Base-by-base conservation (phyloP, 495 filamentous ascomycete genomes). In the Amphirosellinia nigrospora region DNA sequence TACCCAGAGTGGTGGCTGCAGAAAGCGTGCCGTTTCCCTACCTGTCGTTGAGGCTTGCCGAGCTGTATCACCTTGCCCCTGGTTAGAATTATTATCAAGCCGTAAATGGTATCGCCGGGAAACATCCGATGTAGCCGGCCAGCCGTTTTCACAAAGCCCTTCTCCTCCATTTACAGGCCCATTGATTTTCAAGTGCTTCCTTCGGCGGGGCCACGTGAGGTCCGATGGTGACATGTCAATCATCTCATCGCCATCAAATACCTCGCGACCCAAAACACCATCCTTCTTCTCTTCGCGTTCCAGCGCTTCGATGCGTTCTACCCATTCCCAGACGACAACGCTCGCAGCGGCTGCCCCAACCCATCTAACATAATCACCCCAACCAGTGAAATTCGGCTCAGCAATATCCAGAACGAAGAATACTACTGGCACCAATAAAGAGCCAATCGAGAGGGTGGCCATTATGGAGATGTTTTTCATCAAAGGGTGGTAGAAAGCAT, bases 311-410 rank as follows among this genome's bases (percentile, higher is more conserved):
- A 99, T 99, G n/a, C 96, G 87, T 78, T 99, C 96, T 21, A 99
- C 96, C 96, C 96, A 99, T 79, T 99, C 96, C 96, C 96, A 99
- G 1, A 99, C 96, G 19, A 98, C 92, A 23, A 98, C 96, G 81
- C 94, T 97, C 9, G 96, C 96, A 2, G 94, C 94, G 0, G 94
- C 94, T 1, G 96, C 96, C 38, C 96, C 96, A 52, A 98, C 96
- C 96, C 96, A 99, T 73, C 96, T 85, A 62, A 98, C 93, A 75
- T 98, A 99, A 71, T 96, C 96, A 73, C 96, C 96, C 96, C 96
- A 99, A 19, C 93, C 94, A 34, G 93, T 93, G 58, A 97, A 89
- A 56, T 92, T 88, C 11, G 93, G 91, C 72, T 94, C 90, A 15
- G 92, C 90, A 52, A 99, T 95, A 78, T 99, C 96, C 74, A 97